phyloP scores from a whole-genome alignment of 768 basidiomycete genomes.

The Solioccasus polychromus region DNA sequence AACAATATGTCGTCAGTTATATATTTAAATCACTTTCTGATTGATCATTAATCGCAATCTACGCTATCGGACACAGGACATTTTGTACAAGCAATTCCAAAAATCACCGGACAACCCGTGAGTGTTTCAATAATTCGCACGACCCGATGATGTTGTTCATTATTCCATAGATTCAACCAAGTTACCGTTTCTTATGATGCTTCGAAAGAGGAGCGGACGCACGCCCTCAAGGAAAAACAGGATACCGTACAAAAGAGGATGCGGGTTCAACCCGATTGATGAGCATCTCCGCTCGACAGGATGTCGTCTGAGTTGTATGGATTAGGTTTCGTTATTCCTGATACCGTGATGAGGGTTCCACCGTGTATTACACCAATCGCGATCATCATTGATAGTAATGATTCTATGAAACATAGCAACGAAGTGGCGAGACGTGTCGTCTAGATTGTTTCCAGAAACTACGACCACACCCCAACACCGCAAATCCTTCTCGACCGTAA shows the following conservation, averaged over 20 bases:
- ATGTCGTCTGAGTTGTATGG: constrained; percentile 1
- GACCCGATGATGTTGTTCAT: constrained; percentile 5
- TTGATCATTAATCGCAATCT: constrained; percentile 1
- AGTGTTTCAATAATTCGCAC: constrained; percentile 23
- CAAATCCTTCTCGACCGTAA: not conserved
- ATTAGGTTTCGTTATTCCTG: not conserved
- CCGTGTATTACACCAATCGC: not conserved
- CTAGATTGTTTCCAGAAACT: constrained; percentile 21
- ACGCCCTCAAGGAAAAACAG: constrained; percentile 67
- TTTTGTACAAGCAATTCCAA: constrained; percentile 92
- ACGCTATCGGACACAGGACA: constrained; percentile 48
- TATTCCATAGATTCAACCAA: constrained; percentile 73
- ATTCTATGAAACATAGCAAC: constrained; percentile 13
- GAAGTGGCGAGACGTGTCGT: not conserved
- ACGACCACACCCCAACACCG: constrained; percentile 8
- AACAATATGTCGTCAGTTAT: constrained; percentile 77
- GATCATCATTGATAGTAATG: constrained; percentile 7
- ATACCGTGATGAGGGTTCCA: constrained; percentile 1
- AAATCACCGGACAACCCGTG: constrained; percentile 96
- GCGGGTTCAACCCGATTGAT: constrained; percentile 34
- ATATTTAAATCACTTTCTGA: not conserved
- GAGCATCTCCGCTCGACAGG: not conserved
- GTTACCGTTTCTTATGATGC: constrained; percentile 77
- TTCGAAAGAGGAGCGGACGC: constrained; percentile 79
- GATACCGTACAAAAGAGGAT: constrained; percentile 65